Percentiles rank a stretch among this genome's conserved stretches.
Evolutionary conservation across 805 yeast genomes (phyloP).

Genomic region (Zygoascus bituminiphila): DNA sequence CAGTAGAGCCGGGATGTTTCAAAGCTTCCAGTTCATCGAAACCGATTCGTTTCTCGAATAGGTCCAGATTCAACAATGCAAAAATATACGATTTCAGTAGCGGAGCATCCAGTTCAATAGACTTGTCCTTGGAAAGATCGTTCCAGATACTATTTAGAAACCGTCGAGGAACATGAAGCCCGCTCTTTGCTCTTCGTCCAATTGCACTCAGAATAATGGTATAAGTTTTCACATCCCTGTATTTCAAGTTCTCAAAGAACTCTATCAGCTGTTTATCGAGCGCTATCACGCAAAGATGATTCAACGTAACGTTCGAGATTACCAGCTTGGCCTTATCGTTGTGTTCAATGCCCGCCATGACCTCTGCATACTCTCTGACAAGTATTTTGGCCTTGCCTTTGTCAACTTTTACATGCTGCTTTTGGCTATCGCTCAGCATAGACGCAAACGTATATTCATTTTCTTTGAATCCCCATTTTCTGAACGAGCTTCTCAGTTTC

Average conservation of each 20-base stretch:
- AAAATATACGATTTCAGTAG: background rate
- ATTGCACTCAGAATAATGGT: background rate
- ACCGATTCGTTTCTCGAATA: too few relatives aligned
- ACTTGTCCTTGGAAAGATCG: background rate
- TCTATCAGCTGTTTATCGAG: background rate
- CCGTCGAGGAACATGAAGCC: background rate
- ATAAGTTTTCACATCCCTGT: constrained; percentile 1
- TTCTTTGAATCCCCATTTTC: constrained; percentile 14
- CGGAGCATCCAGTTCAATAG: background rate
- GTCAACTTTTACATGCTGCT: background rate
- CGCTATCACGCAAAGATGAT: background rate
- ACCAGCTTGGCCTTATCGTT: background rate
- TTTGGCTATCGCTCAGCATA: background rate
- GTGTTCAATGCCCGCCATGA: background rate
- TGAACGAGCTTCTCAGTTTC: background rate
- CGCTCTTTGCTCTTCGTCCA: background rate
- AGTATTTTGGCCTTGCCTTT: background rate
- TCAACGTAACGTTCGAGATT: background rate
- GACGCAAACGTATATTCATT: constrained; percentile 9
- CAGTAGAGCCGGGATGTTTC: background rate
- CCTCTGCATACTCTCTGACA: background rate
- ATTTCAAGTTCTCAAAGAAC: background rate
- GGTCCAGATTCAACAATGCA: background rate
- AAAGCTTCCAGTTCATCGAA: too few relatives aligned
- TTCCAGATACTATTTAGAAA: background rate